phyloP scores from a whole-genome alignment of 352 stramenopile species.

The Phytopythium sindhum region DNA sequence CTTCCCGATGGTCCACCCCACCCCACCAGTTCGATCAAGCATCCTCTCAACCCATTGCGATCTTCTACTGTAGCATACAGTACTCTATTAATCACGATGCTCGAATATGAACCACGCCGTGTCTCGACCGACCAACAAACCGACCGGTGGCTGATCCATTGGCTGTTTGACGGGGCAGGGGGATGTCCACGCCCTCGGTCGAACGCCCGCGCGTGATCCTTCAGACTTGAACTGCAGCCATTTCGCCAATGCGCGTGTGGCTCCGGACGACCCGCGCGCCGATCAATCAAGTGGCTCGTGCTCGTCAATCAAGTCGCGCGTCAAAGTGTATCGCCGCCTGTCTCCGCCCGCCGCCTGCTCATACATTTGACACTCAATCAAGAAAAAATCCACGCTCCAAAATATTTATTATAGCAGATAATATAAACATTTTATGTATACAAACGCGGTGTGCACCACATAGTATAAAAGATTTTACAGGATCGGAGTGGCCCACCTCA shows the following conservation, averaged over 20 bases:
- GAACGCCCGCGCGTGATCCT: neutral
- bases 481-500: neutral
- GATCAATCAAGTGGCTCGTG: conserved; percentile 7
- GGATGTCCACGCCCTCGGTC: neutral
- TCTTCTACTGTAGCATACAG: neutral
- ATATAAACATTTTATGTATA: too few relatives aligned
- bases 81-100: too few relatives aligned
- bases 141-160: too few relatives aligned
- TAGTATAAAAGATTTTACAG: neutral
- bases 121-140: too few relatives aligned
- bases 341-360: neutral
- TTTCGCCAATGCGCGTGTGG: conserved; percentile 7
- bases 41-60: neutral
- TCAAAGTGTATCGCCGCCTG: neutral
- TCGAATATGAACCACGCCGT: neutral
- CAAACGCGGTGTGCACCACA: conserved; percentile 1
- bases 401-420: conserved; percentile 13
- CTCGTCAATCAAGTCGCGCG: conserved; percentile 4
- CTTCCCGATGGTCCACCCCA: neutral
- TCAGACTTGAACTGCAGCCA: conserved; percentile 10
- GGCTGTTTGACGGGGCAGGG: neutral
- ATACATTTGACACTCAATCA: conserved; percentile 7
- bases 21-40: neutral
- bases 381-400: conserved; percentile 7
- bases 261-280: neutral